phyloP scores from a whole-genome alignment of 2,329 filamentous ascomycete genomes.

The Stagonosporopsis chrysanthemi region DNA sequence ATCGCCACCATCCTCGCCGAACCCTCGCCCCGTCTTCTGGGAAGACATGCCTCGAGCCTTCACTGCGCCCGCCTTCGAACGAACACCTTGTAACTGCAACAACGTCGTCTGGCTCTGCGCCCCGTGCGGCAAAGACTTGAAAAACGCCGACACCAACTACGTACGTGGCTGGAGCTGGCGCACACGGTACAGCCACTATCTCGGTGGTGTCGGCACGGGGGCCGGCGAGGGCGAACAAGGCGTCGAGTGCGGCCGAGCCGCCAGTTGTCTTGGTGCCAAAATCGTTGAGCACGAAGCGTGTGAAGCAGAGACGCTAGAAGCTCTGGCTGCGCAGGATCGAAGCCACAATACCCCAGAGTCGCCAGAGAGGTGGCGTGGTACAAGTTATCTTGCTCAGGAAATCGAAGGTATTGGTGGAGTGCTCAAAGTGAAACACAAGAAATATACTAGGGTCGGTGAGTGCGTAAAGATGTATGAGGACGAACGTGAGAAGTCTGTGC shows the following conservation, averaged over 20 bases:
- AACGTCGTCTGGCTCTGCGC: slow-evolving; percentile 83
- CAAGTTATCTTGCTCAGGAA: slow-evolving; percentile 85
- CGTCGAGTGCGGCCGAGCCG: slow-evolving; percentile 83
- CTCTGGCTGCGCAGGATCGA: slow-evolving; percentile 53
- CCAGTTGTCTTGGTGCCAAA: slow-evolving; percentile 76
- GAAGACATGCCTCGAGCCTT: slow-evolving; percentile 40
- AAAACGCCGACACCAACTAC: slow-evolving; percentile 65
- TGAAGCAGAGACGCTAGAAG: slow-evolving; percentile 72
- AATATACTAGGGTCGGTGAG: slow-evolving; percentile 80
- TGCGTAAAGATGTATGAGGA: slow-evolving; percentile 85
- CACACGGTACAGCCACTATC: slow-evolving; percentile 77
- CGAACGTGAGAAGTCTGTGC: slow-evolving; percentile 54
- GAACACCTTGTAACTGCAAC: slow-evolving; percentile 65
- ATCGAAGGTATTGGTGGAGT: slow-evolving; percentile 89
- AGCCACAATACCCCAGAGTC: slow-evolving; percentile 31
- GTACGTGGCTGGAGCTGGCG: slow-evolving; percentile 86
- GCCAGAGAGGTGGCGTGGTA: slow-evolving; percentile 60
- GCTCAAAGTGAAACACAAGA: slow-evolving; percentile 87
- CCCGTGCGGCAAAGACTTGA: slow-evolving; percentile 78
- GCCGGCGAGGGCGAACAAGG: slow-evolving; percentile 89
- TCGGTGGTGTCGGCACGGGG: slow-evolving; percentile 82
- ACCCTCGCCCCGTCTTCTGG: slow-evolving; percentile 26
- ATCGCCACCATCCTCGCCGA: slow-evolving; percentile 35
- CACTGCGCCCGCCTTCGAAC: slow-evolving; percentile 59
- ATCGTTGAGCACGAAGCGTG: slow-evolving; percentile 85